Base-by-base conservation (phyloP, 2,329 filamentous ascomycete genomes). In the Dactylonectria estremocensis region DNA sequence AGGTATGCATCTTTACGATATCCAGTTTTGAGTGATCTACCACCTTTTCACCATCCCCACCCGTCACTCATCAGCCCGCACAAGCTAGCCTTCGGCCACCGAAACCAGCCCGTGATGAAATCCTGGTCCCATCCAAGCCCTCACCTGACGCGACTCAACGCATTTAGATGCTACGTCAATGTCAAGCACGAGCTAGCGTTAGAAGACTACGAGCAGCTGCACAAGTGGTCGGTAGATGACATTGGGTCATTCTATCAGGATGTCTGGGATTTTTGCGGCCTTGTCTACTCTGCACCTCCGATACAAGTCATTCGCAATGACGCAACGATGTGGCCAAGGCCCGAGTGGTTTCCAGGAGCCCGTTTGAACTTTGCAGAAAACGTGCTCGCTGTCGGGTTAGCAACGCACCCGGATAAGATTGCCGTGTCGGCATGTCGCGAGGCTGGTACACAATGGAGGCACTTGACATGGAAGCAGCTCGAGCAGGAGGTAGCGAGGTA, bases 401-500 rank as follows among this genome's bases (percentile, higher is more conserved):
- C 48, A 11, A 20, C 48, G 7, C 48, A 52, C 28, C 22, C 48
- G 11, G 48, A 52, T 8, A 16, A 5, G 28, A 16, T 28, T 16
- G 48, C 48, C n/a, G 48, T 52, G 16, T 52, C 48, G 5, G 28
- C 48, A 13, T 52, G 48, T 33, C 48, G 48, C 22, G 48, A 52
- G 20, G 48, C 20, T 11, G 48, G 48, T 14, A 16, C 48, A 9
- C 20, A 28, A 14, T 52, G 48, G 48, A 11, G 48, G 10, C 48
- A 52, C 24, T 20, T 52, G 13, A 52, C 48, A 13, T 52, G 48
- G 22, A 52, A n/a, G 20, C 20, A 52, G 48, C 48, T 52, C 22
- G 20, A 3, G 22, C 22, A 20, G 48, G 11, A 52, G n/a, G 48
- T 52, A 10, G 48, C 48, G 10, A 7, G 13, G 28, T 52, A 52